Conservation (phyloP, 1,284 basidiomycete genomes). For the Gomphus sp. region DNA sequence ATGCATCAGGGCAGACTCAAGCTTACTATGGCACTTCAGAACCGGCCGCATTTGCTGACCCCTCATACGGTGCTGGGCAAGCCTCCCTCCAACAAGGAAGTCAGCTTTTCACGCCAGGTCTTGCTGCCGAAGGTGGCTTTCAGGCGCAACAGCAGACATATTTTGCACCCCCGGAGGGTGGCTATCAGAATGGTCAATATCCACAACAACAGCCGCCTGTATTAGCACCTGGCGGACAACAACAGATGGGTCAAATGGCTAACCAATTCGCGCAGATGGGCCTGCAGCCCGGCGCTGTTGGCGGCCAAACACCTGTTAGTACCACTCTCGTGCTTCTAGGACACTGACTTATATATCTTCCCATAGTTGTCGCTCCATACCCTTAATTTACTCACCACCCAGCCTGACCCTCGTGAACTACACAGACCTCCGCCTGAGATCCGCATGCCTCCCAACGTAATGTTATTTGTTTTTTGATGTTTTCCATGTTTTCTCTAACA, state of each 20-base stretch:
- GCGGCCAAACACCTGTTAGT: constrained; percentile 43
- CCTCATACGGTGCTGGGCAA: constrained; percentile 25
- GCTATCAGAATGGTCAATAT: constrained; percentile 42
- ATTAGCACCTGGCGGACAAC: constrained; percentile 15
- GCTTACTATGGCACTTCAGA: constrained; percentile 58
- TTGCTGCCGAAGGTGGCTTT: constrained; percentile 55
- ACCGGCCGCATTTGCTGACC: constrained; percentile 27
- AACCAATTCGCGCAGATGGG: constrained; percentile 88
- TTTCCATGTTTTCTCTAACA: not conserved
- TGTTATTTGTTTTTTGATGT: not conserved
- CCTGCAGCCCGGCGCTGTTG: constrained; percentile 34
- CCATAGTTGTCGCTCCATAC: constrained; percentile 60
- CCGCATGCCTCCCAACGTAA: constrained; percentile 65
- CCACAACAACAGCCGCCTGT: constrained; percentile 31
- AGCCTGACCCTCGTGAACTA: constrained; percentile 83
- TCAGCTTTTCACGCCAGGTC: constrained; percentile 83
- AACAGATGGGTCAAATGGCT: constrained; percentile 53
- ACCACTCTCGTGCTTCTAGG: not conserved
- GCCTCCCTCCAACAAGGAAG: constrained; percentile 35
- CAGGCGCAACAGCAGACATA: constrained; percentile 40
- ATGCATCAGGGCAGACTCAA: constrained; percentile 84
- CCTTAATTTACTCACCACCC: constrained; percentile 82
- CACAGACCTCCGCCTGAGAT: constrained; percentile 81
- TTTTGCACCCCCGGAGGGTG: constrained; percentile 38
- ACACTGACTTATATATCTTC: constrained; percentile 13